Percentiles rank a stretch among this genome's conserved stretches.
Conservation (phyloP, 495 filamentous ascomycete species). For the Cenococcum geophilum region DNA sequence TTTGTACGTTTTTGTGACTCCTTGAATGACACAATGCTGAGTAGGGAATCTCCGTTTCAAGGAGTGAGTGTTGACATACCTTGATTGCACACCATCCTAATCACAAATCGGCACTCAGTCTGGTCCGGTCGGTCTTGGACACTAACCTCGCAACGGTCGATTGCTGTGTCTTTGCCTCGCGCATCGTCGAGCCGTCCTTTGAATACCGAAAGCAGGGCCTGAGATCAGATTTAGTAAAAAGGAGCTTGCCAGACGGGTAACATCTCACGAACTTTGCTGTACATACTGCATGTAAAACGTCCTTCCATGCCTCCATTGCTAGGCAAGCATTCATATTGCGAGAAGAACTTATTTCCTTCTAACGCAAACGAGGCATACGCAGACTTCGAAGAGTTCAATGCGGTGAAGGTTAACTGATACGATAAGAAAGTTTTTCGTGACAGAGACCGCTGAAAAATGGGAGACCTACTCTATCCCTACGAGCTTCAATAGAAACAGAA, state of each 20-base stretch:
- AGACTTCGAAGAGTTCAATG: conserved; percentile 87
- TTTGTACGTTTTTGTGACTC: conserved; percentile 86
- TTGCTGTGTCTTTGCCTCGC: conserved; percentile 65
- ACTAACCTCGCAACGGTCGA: conserved; percentile 81
- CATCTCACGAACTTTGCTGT: conserved; percentile 51
- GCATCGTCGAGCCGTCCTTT: conserved; percentile 54
- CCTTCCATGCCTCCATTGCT: conserved; percentile 38
- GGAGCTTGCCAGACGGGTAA: not conserved
- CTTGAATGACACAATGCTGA: conserved; percentile 37
- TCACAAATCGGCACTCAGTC: conserved; percentile 69
- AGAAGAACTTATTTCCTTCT: conserved; percentile 70
- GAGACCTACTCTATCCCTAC: conserved; percentile 57
- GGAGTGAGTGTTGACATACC: conserved; percentile 44
- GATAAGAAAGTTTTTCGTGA: conserved; percentile 2
- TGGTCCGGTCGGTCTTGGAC: conserved; percentile 67
- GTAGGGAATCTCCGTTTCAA: not conserved
- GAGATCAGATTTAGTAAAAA: not conserved
- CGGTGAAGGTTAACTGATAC: conserved; percentile 67
- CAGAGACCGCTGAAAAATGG: conserved; percentile 1
- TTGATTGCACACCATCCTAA: conserved; percentile 79
- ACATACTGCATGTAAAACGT: conserved; percentile 70
- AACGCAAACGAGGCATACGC: conserved; percentile 81
- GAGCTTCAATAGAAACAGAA: conserved; percentile 77
- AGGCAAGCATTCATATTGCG: conserved; percentile 60
- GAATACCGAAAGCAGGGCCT: conserved; percentile 73